phyloP scores from a whole-genome alignment of 2,329 filamentous ascomycete genomes.

The Penicillium rolfsii region DNA sequence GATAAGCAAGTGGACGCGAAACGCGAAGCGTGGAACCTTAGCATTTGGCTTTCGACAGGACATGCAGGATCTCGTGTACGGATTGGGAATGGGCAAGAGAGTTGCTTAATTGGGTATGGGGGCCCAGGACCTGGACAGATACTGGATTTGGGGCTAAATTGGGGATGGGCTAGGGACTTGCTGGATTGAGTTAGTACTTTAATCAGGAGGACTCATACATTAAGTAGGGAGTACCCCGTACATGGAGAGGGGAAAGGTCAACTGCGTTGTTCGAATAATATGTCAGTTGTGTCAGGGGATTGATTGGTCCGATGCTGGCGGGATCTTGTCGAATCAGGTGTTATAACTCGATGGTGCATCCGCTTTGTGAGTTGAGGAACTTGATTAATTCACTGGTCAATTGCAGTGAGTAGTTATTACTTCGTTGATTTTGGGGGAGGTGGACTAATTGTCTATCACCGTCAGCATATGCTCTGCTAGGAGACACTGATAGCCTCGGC shows the following conservation, averaged over 20 bases:
- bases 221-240: no score
- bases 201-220: no score
- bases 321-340: background rate
- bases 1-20: conserved; percentile 4
- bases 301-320: background rate
- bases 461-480: no score
- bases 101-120: background rate
- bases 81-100: conserved; percentile 12
- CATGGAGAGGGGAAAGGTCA: background rate
- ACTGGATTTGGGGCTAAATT: background rate
- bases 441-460: background rate
- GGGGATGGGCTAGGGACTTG: conserved; percentile 3
- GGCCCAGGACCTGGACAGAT: background rate
- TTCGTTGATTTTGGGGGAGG: background rate
- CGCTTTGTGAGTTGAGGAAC: background rate
- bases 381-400: background rate
- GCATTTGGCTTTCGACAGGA: background rate
- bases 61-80: conserved; percentile 7
- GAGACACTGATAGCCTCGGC: background rate
- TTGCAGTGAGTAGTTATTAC: background rate
- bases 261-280: background rate
- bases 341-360: background rate
- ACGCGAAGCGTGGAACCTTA: background rate
- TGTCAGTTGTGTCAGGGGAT: background rate
- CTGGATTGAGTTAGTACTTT: background rate